These are phyloP conservation scores for Erysiphe neolycopersici DNA, from an alignment of 2,329 filamentous ascomycete species.

Conservation along the genomic window DNA sequence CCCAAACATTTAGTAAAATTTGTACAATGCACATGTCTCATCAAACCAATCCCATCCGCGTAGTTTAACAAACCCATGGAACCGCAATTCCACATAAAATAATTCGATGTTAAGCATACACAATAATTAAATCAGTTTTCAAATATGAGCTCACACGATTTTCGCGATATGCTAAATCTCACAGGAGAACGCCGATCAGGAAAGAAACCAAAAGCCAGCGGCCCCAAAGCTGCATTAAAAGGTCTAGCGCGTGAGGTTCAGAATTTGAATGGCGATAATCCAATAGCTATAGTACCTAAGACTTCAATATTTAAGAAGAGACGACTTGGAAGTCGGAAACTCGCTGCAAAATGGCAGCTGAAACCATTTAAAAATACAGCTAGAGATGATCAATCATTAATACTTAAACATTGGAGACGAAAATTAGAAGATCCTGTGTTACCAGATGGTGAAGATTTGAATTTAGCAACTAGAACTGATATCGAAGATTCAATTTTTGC, in stretches of 20 bases:
- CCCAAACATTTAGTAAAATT: no score
- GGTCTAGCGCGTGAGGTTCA: conserved; percentile 39
- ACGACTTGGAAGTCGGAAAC: conserved; percentile 26
- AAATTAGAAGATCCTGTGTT: conserved; percentile 23
- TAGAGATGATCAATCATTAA: conserved; percentile 35
- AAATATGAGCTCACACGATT: conserved; percentile 48
- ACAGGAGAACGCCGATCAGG: conserved; percentile 31
- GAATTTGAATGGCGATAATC: conserved; percentile 36
- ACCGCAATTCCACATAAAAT: no score
- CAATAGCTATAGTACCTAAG: conserved; percentile 38
- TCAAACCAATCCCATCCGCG: no score
- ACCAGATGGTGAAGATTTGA: conserved; percentile 14
- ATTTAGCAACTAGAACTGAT: conserved; percentile 10
- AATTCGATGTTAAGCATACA: no score
- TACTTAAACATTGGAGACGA: conserved; percentile 58
- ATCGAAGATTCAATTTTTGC: conserved; percentile 41
- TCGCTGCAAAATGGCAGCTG: conserved; percentile 36
- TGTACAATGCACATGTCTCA: no score
- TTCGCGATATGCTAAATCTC: conserved; percentile 71
- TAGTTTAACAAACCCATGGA: no score
- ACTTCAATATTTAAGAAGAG: conserved; percentile 31
- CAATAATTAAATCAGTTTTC: no score
- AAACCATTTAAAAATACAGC: conserved; percentile 53
- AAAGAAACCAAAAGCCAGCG: conserved; percentile 49
- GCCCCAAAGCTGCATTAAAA: conserved; percentile 31